Evolutionary conservation across 2,329 filamentous ascomycete species (phyloP).

Genomic region (Alternaria sp.): DNA sequence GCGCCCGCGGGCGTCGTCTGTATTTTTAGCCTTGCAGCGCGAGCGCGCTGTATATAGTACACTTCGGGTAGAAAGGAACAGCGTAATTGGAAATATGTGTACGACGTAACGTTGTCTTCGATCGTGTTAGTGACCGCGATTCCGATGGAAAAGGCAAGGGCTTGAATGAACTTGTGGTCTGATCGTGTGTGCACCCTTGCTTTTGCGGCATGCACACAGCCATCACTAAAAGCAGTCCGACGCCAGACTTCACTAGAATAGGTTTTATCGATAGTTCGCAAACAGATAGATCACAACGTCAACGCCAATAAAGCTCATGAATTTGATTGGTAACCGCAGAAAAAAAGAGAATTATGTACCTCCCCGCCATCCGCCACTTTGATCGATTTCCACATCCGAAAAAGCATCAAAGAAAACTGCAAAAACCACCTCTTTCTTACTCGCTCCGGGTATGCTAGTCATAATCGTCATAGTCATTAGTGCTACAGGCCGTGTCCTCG

Average conservation of each 20-base stretch:
- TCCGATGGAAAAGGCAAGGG: background rate
- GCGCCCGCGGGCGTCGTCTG: background rate
- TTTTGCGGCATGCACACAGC: slow-evolving; percentile 8
- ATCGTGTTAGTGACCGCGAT: background rate
- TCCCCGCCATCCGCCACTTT: background rate
- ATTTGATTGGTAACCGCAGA: slow-evolving; percentile 3
- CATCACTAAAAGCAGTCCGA: slow-evolving; percentile 2
- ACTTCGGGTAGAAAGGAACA: background rate
- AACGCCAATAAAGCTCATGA: slow-evolving; percentile 9
- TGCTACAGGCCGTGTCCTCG: slow-evolving; percentile 28
- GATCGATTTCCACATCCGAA: slow-evolving; percentile 3
- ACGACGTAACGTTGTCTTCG: background rate
- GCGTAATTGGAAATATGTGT: background rate
- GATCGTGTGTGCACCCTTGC: slow-evolving; percentile 2
- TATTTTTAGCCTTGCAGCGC: background rate
- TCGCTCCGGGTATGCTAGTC: slow-evolving; percentile 44
- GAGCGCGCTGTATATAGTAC: background rate
- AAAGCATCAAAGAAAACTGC: slow-evolving; percentile 13
- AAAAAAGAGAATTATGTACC: slow-evolving; percentile 14
- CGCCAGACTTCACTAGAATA: background rate
- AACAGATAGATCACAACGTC: background rate
- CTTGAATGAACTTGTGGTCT: slow-evolving; percentile 15
- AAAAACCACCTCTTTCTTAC: slow-evolving; percentile 28
- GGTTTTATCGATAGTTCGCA: slow-evolving; percentile 2
- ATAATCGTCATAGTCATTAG: slow-evolving; percentile 47